These are phyloP conservation scores for Diphasiastrum complanatum DNA, from an alignment of 83 land plant species.

Conservation along the genomic window DNA sequence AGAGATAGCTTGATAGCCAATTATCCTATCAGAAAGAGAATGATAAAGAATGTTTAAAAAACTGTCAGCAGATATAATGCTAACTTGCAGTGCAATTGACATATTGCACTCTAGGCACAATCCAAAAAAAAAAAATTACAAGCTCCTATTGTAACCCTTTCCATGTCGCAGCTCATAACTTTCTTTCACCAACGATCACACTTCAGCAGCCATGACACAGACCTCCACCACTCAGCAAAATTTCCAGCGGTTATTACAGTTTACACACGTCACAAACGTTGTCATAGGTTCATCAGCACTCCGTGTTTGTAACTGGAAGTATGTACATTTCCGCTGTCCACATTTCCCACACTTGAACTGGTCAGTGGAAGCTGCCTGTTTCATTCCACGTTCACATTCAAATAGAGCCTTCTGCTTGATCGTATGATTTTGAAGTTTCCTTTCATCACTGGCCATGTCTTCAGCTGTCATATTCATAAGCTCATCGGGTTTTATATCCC, in stretches of 20 bases:
- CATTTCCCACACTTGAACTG: conserved; percentile 84
- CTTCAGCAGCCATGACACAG: too few species aligned
- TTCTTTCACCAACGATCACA: too few species aligned
- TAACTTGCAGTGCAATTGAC: too few species aligned
- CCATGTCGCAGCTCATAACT: too few species aligned
- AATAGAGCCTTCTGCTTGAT: conserved; percentile 82
- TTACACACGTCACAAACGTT: conserved; percentile 82
- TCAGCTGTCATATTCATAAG: conserved; percentile 49
- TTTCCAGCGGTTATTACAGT: conserved; percentile 89
- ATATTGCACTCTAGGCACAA: too few species aligned
- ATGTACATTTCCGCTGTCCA: conserved; percentile 66
- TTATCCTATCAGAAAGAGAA: too few species aligned
- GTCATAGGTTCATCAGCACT: conserved; percentile 99
- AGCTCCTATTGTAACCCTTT: too few species aligned
- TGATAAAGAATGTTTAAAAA: too few species aligned
- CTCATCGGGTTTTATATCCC: conserved; percentile 53
- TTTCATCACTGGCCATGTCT: conserved; percentile 89
- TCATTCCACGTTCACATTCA: conserved; percentile 68
- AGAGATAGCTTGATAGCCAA: too few species aligned
- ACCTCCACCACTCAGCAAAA: conserved; percentile 76
- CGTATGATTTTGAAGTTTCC: conserved; percentile 50
- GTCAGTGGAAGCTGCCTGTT: conserved; percentile 65
- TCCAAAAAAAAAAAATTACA: too few species aligned
- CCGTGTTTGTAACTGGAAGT: conserved; percentile 84
- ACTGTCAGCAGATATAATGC: too few species aligned